These are phyloP conservation scores for Floccularia luteovirens DNA, from an alignment of 768 basidiomycete genomes.

Conservation along the genomic window DNA sequence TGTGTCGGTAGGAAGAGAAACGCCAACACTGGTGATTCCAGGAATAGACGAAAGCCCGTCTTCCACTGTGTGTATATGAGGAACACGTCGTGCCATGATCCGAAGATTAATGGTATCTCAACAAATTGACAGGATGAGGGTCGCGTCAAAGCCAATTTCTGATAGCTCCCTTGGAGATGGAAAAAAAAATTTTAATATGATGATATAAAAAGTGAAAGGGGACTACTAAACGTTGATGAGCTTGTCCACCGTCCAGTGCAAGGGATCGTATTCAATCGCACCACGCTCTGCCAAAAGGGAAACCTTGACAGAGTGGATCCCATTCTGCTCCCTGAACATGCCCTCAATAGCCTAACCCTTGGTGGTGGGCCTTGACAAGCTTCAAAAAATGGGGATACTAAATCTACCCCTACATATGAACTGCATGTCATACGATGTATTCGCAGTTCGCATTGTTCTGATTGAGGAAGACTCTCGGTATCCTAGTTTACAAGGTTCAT, in stretches of 20 bases:
- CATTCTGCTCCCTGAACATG: constrained; percentile 71
- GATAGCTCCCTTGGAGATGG: constrained; percentile 66
- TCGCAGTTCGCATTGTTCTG: constrained; percentile 65
- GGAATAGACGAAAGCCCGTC: constrained; percentile 58
- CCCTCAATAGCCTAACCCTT: constrained; percentile 83
- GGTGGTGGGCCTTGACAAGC: too few relatives aligned
- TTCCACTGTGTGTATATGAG: constrained; percentile 74
- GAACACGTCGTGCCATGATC: constrained; percentile 88
- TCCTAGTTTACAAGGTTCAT: too few relatives aligned
- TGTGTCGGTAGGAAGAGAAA: constrained; percentile 71
- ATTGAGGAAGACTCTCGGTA: too few relatives aligned
- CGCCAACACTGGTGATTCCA: constrained; percentile 64
- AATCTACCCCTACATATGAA: constrained; percentile 75
- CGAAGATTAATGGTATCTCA: constrained; percentile 67
- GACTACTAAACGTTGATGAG: constrained; percentile 65
- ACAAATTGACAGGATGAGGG: constrained; percentile 56
- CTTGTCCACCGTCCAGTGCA: constrained; percentile 73
- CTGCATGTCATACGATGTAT: constrained; percentile 92
- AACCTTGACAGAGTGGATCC: constrained; percentile 84
- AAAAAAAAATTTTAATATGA: neutral
- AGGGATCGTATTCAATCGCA: constrained; percentile 82
- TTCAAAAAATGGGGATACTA: neutral
- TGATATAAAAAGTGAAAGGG: neutral
- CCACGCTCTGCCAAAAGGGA: constrained; percentile 95
- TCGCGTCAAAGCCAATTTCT: constrained; percentile 89